Conservation (phyloP, 2,329 filamentous ascomycete genomes). For the Aureobasidium sp. region DNA sequence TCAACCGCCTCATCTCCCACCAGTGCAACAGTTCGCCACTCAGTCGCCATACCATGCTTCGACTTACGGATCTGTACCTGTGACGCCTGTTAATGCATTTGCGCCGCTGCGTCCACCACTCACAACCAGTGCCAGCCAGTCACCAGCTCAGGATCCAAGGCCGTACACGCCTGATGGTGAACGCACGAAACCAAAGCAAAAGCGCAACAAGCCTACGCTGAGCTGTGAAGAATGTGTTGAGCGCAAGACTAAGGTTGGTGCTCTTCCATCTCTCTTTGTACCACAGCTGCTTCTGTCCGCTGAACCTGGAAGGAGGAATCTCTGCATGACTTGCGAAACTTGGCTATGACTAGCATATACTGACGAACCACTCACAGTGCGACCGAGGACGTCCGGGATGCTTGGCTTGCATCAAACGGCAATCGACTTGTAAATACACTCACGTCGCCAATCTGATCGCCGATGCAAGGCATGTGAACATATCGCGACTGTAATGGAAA, state of each 20-base stretch:
- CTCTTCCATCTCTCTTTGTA: not conserved
- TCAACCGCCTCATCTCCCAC: not conserved
- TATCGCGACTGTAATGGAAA: not conserved
- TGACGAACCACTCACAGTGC: constrained; percentile 46
- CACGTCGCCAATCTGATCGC: constrained; percentile 66
- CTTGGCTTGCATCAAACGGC: constrained; percentile 62
- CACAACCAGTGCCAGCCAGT: not conserved
- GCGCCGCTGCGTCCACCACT: not conserved
- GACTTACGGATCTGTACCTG: constrained; percentile 5
- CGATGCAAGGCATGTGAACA: constrained; percentile 50
- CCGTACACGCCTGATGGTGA: constrained; percentile 9
- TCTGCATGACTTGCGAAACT: not conserved
- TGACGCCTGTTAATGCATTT: constrained; percentile 12
- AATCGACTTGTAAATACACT: constrained; percentile 69
- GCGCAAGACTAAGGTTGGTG: constrained; percentile 67
- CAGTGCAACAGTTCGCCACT: constrained; percentile 5
- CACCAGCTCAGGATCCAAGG: not conserved
- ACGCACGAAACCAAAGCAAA: constrained; percentile 52
- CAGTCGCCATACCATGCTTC: constrained; percentile 1
- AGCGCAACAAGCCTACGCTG: constrained; percentile 75
- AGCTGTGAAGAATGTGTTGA: constrained; percentile 76
- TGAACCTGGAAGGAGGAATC: not conserved
- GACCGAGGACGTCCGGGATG: constrained; percentile 59
- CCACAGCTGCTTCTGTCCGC: not conserved
- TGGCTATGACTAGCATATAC: constrained; percentile 5